Base-by-base conservation (phyloP, 345 rosid species). In the Garcia nutans region DNA sequence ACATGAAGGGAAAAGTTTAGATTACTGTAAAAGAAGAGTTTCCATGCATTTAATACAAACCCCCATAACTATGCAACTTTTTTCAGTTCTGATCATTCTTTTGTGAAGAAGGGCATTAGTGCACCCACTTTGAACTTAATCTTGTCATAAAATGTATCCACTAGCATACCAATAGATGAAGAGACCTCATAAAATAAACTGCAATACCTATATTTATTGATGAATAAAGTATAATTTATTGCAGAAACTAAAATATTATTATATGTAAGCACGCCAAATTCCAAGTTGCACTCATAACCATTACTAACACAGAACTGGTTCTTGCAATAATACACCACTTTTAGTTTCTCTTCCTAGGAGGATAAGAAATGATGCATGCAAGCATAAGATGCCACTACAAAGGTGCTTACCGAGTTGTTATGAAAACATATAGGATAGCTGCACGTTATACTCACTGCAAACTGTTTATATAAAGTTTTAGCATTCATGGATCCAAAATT, bases 221-320 rank as follows among this genome's bases (percentile, higher is more conserved):
- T 12, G 19, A 58, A 71, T 71, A 54, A 71, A 71, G 20, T 37
- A 57, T n/a, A 28, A 42, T 33, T 42, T 61, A 11, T 26, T 12
- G 65, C 15, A 13, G 9, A 71, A 44, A 54, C 22, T 33, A 41
- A 56, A 16, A 22, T 37, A 23, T 17, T n/a, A 37, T 42, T 17
- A 12, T 33, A 28, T 13, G 9, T 13, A 12, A 33, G 33, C 20
- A 19, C 16, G 17, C 24, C 28, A 66, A 37, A 56, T 55, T 31
- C 64, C n/a, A 31, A 70, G 49, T 37, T n/a, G 19, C 28, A 11
- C 50, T 56, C 28, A 37, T 17, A 55, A 54, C n/a, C 16, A 70
- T 70, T 26, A 31, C 73, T 52, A 56, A 13, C 23, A 70, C 20
- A 70, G 62, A 70, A 37, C 54, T 31, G 62, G 10, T 23, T 55